phyloP scores from a whole-genome alignment of 2,329 filamentous ascomycete species.

The Lasiodiplodia gonubiensis region DNA sequence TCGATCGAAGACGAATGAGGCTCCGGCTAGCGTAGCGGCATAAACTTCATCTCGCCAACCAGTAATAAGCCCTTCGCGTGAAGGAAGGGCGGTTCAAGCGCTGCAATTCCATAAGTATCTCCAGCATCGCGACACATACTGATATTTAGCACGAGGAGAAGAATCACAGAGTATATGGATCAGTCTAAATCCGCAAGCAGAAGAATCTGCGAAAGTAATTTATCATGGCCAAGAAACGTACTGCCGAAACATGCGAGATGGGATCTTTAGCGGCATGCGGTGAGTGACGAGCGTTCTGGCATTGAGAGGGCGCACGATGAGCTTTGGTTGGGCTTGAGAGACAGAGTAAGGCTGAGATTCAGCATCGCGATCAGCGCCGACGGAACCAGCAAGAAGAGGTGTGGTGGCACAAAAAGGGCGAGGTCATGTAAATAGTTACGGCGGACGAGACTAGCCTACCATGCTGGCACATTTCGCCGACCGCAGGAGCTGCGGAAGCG shows the following conservation, averaged over 20 bases:
- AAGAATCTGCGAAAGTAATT: not conserved
- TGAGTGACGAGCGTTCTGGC: not conserved
- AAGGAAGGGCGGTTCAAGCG: not conserved
- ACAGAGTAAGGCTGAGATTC: not conserved
- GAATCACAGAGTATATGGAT: too few species aligned
- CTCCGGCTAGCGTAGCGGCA: not conserved
- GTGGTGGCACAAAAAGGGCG: not conserved
- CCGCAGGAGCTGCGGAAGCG: conserved; percentile 5
- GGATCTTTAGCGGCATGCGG: not conserved
- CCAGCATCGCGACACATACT: not conserved
- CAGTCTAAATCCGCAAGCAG: too few species aligned
- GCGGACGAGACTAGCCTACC: not conserved
- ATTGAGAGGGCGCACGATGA: not conserved
- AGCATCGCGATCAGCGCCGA: not conserved
- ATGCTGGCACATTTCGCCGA: not conserved
- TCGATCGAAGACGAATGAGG: not conserved
- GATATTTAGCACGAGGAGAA: not conserved
- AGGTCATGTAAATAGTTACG: not conserved
- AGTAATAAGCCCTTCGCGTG: not conserved
- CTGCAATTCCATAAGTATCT: not conserved
- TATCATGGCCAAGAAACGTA: not conserved
- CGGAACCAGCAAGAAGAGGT: not conserved
- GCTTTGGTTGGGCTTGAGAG: not conserved
- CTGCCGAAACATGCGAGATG: accelerated
- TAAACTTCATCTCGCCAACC: accelerated